phyloP scores from a whole-genome alignment of 2,329 filamentous ascomycete species.

The Stachybotrys chlorohalonatus region DNA sequence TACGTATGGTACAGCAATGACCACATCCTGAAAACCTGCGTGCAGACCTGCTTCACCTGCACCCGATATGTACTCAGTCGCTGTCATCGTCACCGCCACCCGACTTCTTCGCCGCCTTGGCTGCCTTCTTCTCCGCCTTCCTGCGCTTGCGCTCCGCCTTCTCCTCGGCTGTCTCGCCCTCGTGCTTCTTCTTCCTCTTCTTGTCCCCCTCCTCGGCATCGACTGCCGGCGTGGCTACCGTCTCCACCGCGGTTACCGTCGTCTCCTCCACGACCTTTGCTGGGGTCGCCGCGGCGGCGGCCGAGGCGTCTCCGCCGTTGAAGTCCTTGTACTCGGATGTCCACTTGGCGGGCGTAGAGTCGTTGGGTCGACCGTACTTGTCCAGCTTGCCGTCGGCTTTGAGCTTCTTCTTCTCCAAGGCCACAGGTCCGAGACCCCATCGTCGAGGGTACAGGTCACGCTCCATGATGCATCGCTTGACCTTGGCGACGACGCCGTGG shows the following conservation, averaged over 20 bases:
- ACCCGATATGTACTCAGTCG: conserved; percentile 25
- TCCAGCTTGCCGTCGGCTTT: conserved; percentile 97
- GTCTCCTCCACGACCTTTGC: conserved; percentile 25
- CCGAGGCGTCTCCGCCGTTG: conserved; percentile 44
- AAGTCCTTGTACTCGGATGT: conserved; percentile 88
- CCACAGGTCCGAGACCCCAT: conserved; percentile 93
- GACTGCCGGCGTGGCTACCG: conserved; percentile 25
- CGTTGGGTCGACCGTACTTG: conserved; percentile 91
- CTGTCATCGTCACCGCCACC: conserved; percentile 45
- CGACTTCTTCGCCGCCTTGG: conserved; percentile 47
- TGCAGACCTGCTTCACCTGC: conserved; percentile 3
- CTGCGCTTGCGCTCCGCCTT: conserved; percentile 51
- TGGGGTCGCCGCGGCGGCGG: conserved; percentile 31
- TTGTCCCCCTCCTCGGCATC: conserved; percentile 45
- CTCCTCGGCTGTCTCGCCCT: conserved; percentile 64
- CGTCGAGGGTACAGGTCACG: conserved; percentile 91
- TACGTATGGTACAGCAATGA: conserved; percentile 17
- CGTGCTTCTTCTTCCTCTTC: conserved; percentile 74
- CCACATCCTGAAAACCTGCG: conserved; percentile 1
- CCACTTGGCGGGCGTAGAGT: conserved; percentile 90
- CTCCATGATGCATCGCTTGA: conserved; percentile 99
- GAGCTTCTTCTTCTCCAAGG: conserved; percentile 98
- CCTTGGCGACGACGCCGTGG: conserved; percentile 95
- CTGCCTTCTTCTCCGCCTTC: conserved; percentile 52
- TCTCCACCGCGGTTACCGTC: conserved; percentile 20